Percentiles rank a stretch among this genome's conserved stretches.
Evolutionary conservation across 768 basidiomycete genomes (phyloP).

Genomic region (Piloderma croceum): DNA sequence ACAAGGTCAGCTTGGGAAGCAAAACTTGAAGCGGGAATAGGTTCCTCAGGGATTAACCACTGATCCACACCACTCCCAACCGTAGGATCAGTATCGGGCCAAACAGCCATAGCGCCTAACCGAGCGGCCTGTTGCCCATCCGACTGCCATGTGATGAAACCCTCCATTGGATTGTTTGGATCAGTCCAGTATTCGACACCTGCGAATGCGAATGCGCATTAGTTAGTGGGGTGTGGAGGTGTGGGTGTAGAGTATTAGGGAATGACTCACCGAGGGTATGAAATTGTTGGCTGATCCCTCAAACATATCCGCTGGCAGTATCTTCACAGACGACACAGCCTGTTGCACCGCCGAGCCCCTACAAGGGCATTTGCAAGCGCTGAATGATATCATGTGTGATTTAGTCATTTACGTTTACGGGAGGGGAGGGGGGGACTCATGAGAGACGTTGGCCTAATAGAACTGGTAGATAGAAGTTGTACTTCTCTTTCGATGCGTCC

Average conservation of each 20-base stretch:
- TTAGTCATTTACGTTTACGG: too few relatives aligned
- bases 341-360: conserved; percentile 58
- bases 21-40: conserved; percentile 16
- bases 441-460: conserved; percentile 72
- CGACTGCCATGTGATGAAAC: conserved; percentile 57
- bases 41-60: conserved; percentile 43
- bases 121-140: conserved; percentile 35
- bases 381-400: conserved; percentile 22
- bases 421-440: conserved; percentile 30
- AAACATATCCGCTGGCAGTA: conserved; percentile 48
- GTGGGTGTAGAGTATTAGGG: neutral
- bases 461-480: conserved; percentile 63
- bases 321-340: conserved; percentile 43
- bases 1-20: too few relatives aligned
- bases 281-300: conserved; percentile 39
- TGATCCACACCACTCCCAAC: too few relatives aligned
- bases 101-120: conserved; percentile 52
- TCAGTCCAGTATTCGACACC: conserved; percentile 76
- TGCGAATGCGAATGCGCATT: too few relatives aligned
- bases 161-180: conserved; percentile 45
- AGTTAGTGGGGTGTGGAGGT: conserved; percentile 1
- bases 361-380: conserved; percentile 70
- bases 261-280: conserved; percentile 15
- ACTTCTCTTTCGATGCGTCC: conserved; percentile 39
- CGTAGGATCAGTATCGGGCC: conserved; percentile 32